phyloP scores from a whole-genome alignment of 805 yeast genomes.

The Suhomyces faveliae region DNA sequence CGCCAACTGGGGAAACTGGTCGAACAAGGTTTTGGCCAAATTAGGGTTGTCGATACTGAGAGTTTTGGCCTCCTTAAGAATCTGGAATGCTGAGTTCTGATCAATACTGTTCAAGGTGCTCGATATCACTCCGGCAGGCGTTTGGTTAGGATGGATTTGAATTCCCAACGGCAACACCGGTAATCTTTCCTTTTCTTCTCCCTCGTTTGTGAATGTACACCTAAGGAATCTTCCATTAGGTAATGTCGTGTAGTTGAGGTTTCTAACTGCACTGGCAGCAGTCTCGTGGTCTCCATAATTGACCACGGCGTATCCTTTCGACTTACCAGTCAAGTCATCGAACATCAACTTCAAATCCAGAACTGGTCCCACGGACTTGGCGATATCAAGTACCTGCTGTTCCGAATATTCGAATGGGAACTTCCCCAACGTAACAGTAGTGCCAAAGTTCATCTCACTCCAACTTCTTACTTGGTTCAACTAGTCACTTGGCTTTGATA shows the following conservation, averaged over 20 bases:
- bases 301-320: slow-evolving; percentile 87
- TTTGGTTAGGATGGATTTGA: slow-evolving; percentile 40
- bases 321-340: slow-evolving; percentile 85
- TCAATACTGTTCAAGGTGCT: slow-evolving; percentile 21
- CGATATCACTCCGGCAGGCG: slow-evolving; percentile 31
- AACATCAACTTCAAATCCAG: slow-evolving; percentile 70
- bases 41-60: slow-evolving; percentile 59
- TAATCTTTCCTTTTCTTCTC: slow-evolving; percentile 24
- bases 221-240: slow-evolving; percentile 70
- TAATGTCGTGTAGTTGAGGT: slow-evolving; percentile 64
- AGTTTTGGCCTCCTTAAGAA: slow-evolving; percentile 51
- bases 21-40: slow-evolving; percentile 57
- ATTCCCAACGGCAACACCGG: slow-evolving; percentile 44
- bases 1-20: slow-evolving; percentile 74
- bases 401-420: slow-evolving; percentile 94
- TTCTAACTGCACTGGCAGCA: slow-evolving; percentile 87
- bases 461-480: background rate
- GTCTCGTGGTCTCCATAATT: slow-evolving; percentile 82
- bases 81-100: slow-evolving; percentile 20
- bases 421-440: slow-evolving; percentile 68
- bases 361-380: slow-evolving; percentile 87
- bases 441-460: background rate
- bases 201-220: slow-evolving; percentile 70
- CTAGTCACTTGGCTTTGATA: no score
- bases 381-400: slow-evolving; percentile 85